Conservation (phyloP, 2,329 filamentous ascomycete species). For the Trichoderma arundinaceum region DNA sequence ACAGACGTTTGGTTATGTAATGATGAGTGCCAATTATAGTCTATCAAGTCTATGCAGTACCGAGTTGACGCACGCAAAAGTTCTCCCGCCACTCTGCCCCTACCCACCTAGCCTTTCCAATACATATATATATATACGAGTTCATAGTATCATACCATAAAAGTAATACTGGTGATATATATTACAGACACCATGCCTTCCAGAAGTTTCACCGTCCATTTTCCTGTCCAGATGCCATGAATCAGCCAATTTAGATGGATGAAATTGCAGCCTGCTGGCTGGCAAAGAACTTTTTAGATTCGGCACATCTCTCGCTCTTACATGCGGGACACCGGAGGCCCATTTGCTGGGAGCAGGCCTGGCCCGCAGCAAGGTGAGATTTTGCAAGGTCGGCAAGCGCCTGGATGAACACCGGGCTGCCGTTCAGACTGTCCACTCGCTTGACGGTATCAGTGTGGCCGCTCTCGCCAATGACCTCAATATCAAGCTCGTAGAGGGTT, state of each 20-base stretch:
- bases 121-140: constrained; percentile 3
- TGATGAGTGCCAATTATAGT: constrained; percentile 3
- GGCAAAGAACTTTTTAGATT: constrained; percentile 73
- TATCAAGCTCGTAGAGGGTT: constrained; percentile 90
- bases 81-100: not conserved
- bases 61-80: too few species aligned
- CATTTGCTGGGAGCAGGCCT: constrained; percentile 80
- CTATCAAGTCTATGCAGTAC: constrained; percentile 19
- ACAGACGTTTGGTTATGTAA: not conserved
- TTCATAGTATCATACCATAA: not conserved
- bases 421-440: constrained; percentile 90
- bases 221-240: not conserved
- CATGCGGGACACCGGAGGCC: constrained; percentile 90
- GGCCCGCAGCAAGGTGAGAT: constrained; percentile 73
- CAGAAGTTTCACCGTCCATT: not conserved
- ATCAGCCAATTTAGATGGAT: not conserved
- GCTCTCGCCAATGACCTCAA: constrained; percentile 91
- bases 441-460: constrained; percentile 80
- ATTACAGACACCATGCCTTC: not conserved
- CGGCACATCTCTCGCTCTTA: constrained; percentile 84
- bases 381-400: constrained; percentile 88
- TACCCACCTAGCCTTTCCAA: not conserved
- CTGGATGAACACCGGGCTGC: constrained; percentile 85
- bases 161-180: constrained; percentile 3
- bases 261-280: constrained; percentile 42